Conservation (phyloP, 2,329 filamentous ascomycete genomes). For the Plenodomus biglobosus region DNA sequence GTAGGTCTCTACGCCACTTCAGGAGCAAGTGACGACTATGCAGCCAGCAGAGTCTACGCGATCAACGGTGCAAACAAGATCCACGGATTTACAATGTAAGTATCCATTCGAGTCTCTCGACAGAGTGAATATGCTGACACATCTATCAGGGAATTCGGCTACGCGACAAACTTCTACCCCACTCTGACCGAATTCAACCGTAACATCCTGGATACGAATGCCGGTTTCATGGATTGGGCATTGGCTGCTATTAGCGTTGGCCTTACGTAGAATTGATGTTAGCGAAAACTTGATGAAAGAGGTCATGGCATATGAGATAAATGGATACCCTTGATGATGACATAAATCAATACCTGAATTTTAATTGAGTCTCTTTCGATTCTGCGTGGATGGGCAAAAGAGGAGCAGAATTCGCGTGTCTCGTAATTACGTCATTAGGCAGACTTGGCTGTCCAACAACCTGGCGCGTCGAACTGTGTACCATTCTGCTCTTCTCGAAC, state of each 20-base stretch:
- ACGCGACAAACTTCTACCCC: slow-evolving; percentile 46
- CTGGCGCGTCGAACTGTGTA: too few relatives aligned
- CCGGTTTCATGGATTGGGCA: slow-evolving; percentile 47
- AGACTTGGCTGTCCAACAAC: too few relatives aligned
- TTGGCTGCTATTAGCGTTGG: slow-evolving; percentile 42
- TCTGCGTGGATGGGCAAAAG: too few relatives aligned
- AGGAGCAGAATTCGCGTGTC: too few relatives aligned
- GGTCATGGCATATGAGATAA: background rate
- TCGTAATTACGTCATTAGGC: too few relatives aligned
- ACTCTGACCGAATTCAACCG: slow-evolving; percentile 45
- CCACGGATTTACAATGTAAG: slow-evolving; percentile 46
- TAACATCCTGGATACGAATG: slow-evolving; percentile 46
- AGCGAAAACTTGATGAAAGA: too few relatives aligned
- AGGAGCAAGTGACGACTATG: slow-evolving; percentile 46
- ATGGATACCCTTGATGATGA: background rate
- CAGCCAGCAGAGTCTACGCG: slow-evolving; percentile 43
- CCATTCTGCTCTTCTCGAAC: too few relatives aligned
- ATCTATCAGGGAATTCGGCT: slow-evolving; percentile 23
- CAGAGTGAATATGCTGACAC: background rate
- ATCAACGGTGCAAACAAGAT: slow-evolving; percentile 43
- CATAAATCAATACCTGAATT: background rate
- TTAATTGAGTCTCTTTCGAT: background rate
- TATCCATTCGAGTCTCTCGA: slow-evolving; percentile 1
- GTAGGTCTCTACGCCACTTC: slow-evolving; percentile 45
- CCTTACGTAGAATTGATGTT: slow-evolving; percentile 9